Conservation (phyloP, 257 asterid genomes). For the Solanum appendiculatum region DNA sequence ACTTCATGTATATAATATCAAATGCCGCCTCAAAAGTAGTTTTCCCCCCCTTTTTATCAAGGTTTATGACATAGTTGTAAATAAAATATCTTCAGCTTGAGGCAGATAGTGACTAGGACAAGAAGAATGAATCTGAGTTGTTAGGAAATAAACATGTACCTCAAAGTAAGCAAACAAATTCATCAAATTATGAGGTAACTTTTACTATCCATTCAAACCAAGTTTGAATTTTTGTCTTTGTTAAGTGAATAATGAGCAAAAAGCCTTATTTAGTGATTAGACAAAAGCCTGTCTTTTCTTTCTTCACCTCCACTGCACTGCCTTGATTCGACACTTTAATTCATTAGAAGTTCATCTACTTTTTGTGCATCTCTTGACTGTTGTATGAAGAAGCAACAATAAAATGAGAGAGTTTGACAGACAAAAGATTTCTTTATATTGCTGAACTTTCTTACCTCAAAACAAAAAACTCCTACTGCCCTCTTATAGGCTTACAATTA, state of each 20-base stretch:
- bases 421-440: no score
- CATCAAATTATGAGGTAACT: slow-evolving; percentile 43
- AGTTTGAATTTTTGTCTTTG: slow-evolving; percentile 7
- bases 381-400: no score
- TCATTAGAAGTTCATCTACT: background rate
- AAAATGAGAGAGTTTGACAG: no score
- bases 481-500: no score
- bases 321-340: background rate
- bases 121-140: slow-evolving; percentile 28
- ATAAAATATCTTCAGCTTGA: no score
- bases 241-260: slow-evolving; percentile 18
- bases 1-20: no score
- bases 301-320: background rate
- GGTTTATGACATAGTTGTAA: no score
- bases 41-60: no score
- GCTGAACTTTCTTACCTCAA: no score
- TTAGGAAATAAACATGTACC: slow-evolving; percentile 9
- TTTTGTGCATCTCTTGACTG: background rate
- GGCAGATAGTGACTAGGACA: slow-evolving; percentile 19
- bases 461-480: no score
- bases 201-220: background rate
- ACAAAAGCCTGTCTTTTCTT: background rate
- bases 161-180: slow-evolving; percentile 23
- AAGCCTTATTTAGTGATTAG: slow-evolving; percentile 25
- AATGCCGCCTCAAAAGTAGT: no score